Base-by-base conservation (phyloP, 768 basidiomycete species). In the Tricholoma sp. region DNA sequence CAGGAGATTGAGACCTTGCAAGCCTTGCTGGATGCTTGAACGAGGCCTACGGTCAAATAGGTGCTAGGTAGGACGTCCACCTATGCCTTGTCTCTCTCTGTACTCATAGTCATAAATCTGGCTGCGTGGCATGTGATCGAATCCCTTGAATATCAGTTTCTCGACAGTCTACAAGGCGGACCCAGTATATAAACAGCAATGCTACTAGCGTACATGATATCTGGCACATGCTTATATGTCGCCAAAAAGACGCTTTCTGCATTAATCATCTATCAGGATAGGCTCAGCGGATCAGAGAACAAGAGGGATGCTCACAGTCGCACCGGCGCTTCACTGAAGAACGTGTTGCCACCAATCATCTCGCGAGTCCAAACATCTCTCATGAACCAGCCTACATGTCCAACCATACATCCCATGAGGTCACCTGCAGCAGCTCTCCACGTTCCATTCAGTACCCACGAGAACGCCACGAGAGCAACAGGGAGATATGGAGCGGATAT, bases 401-500 rank as follows among this genome's bases (percentile, higher is more conserved):
- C 94, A 0, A 95, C 93, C 0, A 86, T 86, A 66, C 93, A 91
- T 1, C 94, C 93, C 13, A 90, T 75, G 15, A 95, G 74, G 65
- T 93, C 89, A 4, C 87, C 87, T 0, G 88, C 84, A 0, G 92
- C 89, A 18, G 89, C 91, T 61, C 80, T 83, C 89, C 86, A 92
- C 4, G 87, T 87, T 5, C 91, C 92, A 61, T 84, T 91, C 34
- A 89, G 75, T 28, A 88, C 71, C 89, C 89, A 91, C 0, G 89
- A 88, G 65, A 98, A 91, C 0, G 78, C 88, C 18, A 98, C 90
- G 33, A 98, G 86, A 0, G 93, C 94, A 31, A 95, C 72, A 2
- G 96, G 96, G 6, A 99, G 85, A 70, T 99, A 98, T 0, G 96
- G 93, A 0, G 96, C 96, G 0, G 92, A 89, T 66, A 99, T 94